Conservation (phyloP, 441 rosid genomes). For the Hura crepitans region DNA sequence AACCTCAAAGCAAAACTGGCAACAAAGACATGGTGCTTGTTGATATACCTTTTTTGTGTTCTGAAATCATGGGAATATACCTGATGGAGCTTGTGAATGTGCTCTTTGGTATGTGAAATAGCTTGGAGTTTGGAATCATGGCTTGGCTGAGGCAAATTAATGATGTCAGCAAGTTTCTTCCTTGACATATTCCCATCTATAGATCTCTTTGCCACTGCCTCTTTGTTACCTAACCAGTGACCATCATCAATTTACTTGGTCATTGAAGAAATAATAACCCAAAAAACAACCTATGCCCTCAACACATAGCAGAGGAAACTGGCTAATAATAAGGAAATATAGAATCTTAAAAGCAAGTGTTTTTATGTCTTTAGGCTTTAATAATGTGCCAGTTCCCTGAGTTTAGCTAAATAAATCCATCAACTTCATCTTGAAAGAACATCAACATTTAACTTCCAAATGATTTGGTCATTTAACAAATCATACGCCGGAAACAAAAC, state of each 20-base stretch:
- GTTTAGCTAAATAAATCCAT: too few relatives aligned
- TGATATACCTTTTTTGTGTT: background rate
- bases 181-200: conserved; percentile 31
- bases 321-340: background rate
- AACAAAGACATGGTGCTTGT: background rate
- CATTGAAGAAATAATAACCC: background rate
- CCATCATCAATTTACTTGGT: conserved; percentile 6
- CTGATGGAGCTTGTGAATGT: conserved; percentile 46
- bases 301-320: background rate
- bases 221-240: conserved; percentile 32
- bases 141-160: conserved; percentile 42
- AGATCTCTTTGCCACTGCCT: conserved; percentile 28
- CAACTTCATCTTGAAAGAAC: too few relatives aligned
- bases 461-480: too few relatives aligned
- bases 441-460: too few relatives aligned
- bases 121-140: conserved; percentile 32
- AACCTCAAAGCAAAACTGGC: conserved; percentile 15
- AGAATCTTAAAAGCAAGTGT: too few relatives aligned
- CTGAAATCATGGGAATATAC: conserved; percentile 22
- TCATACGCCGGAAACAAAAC: too few relatives aligned
- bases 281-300: background rate
- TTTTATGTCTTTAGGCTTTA: too few relatives aligned
- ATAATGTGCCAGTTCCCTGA: too few relatives aligned
- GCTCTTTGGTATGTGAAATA: conserved; percentile 29
- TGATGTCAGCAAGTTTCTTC: conserved; percentile 51